These are phyloP conservation scores for Hygrocybe punicea DNA, from an alignment of 768 basidiomycete species.

Conservation along the genomic window DNA sequence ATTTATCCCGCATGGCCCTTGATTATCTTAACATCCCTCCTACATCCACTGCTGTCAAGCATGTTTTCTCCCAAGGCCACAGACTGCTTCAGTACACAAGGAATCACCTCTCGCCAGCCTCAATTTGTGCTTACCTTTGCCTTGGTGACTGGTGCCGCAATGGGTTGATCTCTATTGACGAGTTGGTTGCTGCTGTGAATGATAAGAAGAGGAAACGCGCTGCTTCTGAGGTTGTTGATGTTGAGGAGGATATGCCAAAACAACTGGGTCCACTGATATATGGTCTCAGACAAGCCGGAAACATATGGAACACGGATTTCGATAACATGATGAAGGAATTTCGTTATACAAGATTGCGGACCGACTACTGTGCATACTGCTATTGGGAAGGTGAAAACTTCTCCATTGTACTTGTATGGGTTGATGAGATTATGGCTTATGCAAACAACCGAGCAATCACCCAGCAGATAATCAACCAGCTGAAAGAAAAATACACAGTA, in stretches of 20 bases:
- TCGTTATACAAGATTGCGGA: no score
- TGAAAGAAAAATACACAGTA: no score
- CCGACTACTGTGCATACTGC: no score
- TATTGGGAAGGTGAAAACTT: no score
- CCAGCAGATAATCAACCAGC: no score
- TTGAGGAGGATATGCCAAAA: background rate
- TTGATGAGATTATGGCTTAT: no score
- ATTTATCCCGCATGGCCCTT: slow-evolving; percentile 31
- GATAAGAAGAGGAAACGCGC: background rate
- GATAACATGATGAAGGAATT: no score
- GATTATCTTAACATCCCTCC: slow-evolving; percentile 32
- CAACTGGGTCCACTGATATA: no score
- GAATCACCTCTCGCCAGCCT: slow-evolving; percentile 17
- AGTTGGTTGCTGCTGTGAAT: background rate
- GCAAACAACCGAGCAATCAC: no score
- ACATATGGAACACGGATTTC: no score
- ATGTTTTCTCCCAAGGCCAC: slow-evolving; percentile 10
- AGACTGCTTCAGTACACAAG: slow-evolving; percentile 3
- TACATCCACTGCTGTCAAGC: slow-evolving; percentile 13
- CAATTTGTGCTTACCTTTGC: slow-evolving; percentile 29
- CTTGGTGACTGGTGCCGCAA: slow-evolving; percentile 30
- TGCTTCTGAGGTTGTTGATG: background rate
- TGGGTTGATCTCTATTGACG: slow-evolving; percentile 16
- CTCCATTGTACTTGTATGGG: no score
- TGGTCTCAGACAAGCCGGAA: no score